These are phyloP conservation scores for Cystobasidium pallidum DNA, from an alignment of 1,284 basidiomycete species.

Conservation along the genomic window DNA sequence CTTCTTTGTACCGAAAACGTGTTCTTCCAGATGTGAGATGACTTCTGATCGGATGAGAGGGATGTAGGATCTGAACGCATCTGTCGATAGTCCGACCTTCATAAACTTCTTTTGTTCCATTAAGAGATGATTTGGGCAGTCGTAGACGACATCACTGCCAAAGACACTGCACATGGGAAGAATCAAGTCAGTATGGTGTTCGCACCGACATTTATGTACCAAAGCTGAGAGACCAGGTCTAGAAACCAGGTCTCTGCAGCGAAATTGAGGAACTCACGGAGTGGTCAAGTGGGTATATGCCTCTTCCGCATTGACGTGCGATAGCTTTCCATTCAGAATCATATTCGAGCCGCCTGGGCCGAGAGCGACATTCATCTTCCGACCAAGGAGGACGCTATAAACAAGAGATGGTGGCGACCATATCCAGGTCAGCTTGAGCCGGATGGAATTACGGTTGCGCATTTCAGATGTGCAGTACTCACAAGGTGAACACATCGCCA, in stretches of 20 bases:
- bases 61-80: constrained; percentile 89
- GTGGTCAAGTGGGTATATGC: constrained; percentile 71
- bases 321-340: constrained; percentile 88
- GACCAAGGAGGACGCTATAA: constrained; percentile 71
- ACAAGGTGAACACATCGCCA: constrained; percentile 86
- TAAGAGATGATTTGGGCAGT: constrained; percentile 91
- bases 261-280: too few relatives aligned
- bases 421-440: constrained; percentile 1
- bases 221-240: too few relatives aligned
- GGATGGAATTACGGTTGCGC: neutral
- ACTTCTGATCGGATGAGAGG: constrained; percentile 85
- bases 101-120: constrained; percentile 99
- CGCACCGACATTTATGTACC: too few relatives aligned
- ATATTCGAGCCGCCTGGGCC: constrained; percentile 93
- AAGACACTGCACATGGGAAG: constrained; percentile 67
- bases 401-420: neutral
- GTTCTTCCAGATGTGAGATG: constrained; percentile 46
- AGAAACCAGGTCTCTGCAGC: too few relatives aligned
- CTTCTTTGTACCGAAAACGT: constrained; percentile 46
- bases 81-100: constrained; percentile 74
- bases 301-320: constrained; percentile 91
- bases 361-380: constrained; percentile 86
- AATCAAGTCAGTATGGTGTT: too few relatives aligned
- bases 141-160: constrained; percentile 96
- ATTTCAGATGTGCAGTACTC: constrained; percentile 1